Evolutionary conservation across 2,329 filamentous ascomycete species (phyloP), one percentile per base, ranked within the genome.

Genomic region (Talaromyces pinophilus): DNA sequence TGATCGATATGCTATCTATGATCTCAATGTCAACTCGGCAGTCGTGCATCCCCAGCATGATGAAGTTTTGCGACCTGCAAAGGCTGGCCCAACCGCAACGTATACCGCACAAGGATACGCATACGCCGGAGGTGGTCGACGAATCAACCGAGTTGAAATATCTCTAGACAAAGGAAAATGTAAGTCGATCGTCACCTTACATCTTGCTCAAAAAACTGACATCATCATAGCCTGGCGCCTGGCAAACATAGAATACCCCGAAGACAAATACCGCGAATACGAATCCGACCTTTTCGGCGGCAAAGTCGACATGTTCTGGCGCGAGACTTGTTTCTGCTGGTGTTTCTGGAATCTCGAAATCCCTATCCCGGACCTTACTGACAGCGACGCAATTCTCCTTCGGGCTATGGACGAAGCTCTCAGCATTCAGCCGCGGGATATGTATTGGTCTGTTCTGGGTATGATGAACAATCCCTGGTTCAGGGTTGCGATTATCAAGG

Each of bases 381-480:
- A 79, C 2, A 86, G 91, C 0, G 85, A 88, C 52, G 92, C 93
- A 72, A 87, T 97, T 44, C 84, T 96, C 73, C 88, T 96, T 5
- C 85, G 93, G 54, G 90, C 90, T 4, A 96, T 97, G 92, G 93
- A 97, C 71, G 93, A 97, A 70, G 86, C 89, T 64, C 90, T 97
- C 87, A 92, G 91, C 77, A 82, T 92, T 0, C 92, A 96, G 75
- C 93, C 93, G 4, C 85, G 92, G 68, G 93, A 97, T 73, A 95
- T 97, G 92, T 97, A 97, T 80, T 97, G 93, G 93, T 93, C 88
- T 67, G 92, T 96, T 1, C 81, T 97, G 46, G 93, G 93, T 0
- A 97, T 97, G 93, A 97, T 97, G 93, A 97, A 97, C 79, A 97
- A 97, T 72, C 91, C 92, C 0, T 97, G 93, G 93, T 97, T 90